Percentiles rank a stretch among this genome's conserved stretches.
These are phyloP conservation scores for Starmerella sp. DNA, from an alignment of 805 yeast genomes.

Conservation along the genomic window DNA sequence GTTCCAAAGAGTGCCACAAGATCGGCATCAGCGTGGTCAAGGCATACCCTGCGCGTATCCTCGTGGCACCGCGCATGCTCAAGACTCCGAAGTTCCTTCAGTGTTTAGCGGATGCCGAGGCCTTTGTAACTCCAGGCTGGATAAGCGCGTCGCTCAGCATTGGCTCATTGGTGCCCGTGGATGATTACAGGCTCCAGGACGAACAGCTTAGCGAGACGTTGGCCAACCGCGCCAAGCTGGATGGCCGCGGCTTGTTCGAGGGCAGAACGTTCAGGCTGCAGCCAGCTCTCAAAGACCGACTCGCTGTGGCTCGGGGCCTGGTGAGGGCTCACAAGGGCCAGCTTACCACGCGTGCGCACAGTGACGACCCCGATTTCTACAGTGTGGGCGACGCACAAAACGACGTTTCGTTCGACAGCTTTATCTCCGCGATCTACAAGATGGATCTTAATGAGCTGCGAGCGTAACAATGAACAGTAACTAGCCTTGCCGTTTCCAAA, in stretches of 20 bases:
- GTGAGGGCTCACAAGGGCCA: slow-evolving; percentile 49
- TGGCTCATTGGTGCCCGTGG: slow-evolving; percentile 18
- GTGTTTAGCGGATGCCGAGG: slow-evolving; percentile 44
- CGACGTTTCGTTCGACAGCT: slow-evolving; percentile 11
- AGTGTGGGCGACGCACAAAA: slow-evolving; percentile 11
- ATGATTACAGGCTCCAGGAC: slow-evolving; percentile 21
- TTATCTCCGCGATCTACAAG: slow-evolving; percentile 16
- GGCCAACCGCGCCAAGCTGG: slow-evolving; percentile 6
- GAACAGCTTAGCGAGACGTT: slow-evolving; percentile 12
- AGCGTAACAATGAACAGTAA: not conserved
- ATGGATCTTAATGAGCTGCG: slow-evolving; percentile 16
- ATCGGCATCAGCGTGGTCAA: slow-evolving; percentile 47
- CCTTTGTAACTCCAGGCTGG: slow-evolving; percentile 25
- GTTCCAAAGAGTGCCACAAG: slow-evolving; percentile 23
- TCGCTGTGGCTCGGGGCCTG: slow-evolving; percentile 43
- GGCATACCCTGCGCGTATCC: slow-evolving; percentile 33
- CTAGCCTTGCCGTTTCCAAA: too few species aligned
- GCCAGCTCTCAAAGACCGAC: slow-evolving; percentile 49
- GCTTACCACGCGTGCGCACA: not conserved
- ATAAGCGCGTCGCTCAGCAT: slow-evolving; percentile 20
- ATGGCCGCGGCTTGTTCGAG: slow-evolving; percentile 33
- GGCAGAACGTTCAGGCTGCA: slow-evolving; percentile 46
- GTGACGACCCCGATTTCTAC: not conserved
- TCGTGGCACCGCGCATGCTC: slow-evolving; percentile 66
- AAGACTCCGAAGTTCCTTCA: slow-evolving; percentile 80